These are phyloP conservation scores for Aureobasidium namibiae DNA, from an alignment of 2,329 filamentous ascomycete genomes.

Conservation along the genomic window DNA sequence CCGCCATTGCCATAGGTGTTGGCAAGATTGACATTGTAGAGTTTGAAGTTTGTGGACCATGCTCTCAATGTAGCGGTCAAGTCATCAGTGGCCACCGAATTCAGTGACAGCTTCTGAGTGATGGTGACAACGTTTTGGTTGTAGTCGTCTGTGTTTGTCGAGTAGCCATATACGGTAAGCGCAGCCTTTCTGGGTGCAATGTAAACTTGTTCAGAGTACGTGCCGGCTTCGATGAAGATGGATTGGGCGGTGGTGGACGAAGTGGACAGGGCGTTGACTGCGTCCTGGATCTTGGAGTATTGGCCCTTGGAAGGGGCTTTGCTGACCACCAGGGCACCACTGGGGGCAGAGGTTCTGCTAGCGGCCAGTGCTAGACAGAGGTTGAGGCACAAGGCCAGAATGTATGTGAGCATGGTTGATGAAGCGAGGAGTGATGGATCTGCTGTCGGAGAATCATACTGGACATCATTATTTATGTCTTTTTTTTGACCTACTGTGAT, in stretches of 20 bases:
- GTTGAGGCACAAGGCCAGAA: slow-evolving; percentile 15
- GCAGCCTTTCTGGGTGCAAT: slow-evolving; percentile 40
- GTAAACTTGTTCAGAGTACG: slow-evolving; percentile 54
- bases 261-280: slow-evolving; percentile 51
- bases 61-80: slow-evolving; percentile 44
- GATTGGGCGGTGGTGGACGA: slow-evolving; percentile 43
- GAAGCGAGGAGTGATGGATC: neutral
- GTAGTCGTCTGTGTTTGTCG: slow-evolving; percentile 45
- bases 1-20: slow-evolving; percentile 42
- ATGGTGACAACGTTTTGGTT: slow-evolving; percentile 51
- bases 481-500: neutral
- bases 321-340: slow-evolving; percentile 44
- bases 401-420: neutral
- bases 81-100: slow-evolving; percentile 45
- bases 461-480: neutral
- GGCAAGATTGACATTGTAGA: slow-evolving; percentile 56
- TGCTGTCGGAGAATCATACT: neutral
- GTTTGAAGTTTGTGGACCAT: slow-evolving; percentile 42
- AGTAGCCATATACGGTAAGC: slow-evolving; percentile 53
- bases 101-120: slow-evolving; percentile 39
- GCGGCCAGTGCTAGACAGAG: slow-evolving; percentile 20
- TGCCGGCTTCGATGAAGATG: slow-evolving; percentile 56
- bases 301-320: slow-evolving; percentile 20
- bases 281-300: slow-evolving; percentile 46
- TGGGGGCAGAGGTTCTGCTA: slow-evolving; percentile 38